phyloP scores from a whole-genome alignment of 1,284 basidiomycete species.

The Cutaneotrichosporon daszewskae region DNA sequence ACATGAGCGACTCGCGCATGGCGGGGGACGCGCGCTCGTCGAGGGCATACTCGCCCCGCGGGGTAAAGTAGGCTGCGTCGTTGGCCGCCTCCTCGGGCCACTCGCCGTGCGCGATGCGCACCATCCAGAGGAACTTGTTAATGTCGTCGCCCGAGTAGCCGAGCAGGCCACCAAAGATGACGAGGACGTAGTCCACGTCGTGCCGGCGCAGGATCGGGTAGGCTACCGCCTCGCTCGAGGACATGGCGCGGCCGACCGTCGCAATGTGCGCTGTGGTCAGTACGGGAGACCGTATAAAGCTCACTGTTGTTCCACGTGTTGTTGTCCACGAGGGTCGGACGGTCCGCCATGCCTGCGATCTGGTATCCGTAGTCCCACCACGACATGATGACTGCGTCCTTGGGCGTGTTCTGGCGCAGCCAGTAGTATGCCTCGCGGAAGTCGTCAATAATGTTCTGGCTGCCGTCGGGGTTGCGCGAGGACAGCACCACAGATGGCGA shows the following conservation, averaged over 20 bases:
- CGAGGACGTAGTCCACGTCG: constrained; percentile 94
- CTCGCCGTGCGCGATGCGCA: constrained; percentile 93
- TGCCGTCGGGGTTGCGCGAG: constrained; percentile 73
- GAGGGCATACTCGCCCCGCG: constrained; percentile 87
- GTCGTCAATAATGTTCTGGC: constrained; percentile 94
- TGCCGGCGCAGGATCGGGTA: constrained; percentile 96
- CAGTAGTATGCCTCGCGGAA: constrained; percentile 99
- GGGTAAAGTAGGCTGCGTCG: constrained; percentile 89
- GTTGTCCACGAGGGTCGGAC: constrained; percentile 81
- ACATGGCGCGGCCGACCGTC: constrained; percentile 97
- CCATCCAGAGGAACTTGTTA: constrained; percentile 99
- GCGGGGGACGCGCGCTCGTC: constrained; percentile 77
- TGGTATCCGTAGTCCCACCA: constrained; percentile 99
- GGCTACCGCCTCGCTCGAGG: constrained; percentile 84
- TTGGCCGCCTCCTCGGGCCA: constrained; percentile 99
- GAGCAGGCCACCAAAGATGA: constrained; percentile 95
- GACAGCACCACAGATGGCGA: constrained; percentile 95
- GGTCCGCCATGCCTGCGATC: constrained; percentile 97
- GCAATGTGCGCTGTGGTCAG: constrained; percentile 96
- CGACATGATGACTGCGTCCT: constrained; percentile 91
- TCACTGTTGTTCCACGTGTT: constrained; percentile 99
- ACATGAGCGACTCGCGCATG: constrained; percentile 98
- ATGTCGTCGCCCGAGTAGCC: constrained; percentile 99
- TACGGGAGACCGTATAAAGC: constrained; percentile 49
- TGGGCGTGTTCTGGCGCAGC: constrained; percentile 89